phyloP scores from a whole-genome alignment of 225 moss, liverwort and hornwort genomes.

The Physcomitrellopsis africana region DNA sequence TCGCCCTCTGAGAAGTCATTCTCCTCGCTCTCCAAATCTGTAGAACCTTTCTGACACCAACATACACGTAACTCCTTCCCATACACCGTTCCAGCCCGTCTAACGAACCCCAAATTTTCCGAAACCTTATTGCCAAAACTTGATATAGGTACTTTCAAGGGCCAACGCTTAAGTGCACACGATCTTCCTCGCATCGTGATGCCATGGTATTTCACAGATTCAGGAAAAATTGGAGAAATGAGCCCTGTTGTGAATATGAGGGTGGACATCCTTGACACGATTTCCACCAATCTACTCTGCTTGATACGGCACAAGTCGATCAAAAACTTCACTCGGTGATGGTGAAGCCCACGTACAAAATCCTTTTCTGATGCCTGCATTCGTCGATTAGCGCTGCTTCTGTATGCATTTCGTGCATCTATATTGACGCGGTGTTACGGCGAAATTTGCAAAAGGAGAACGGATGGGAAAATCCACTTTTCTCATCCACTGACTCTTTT shows the following conservation, averaged over 20 bases:
- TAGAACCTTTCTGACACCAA: slow-evolving; percentile 34
- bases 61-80: slow-evolving; percentile 22
- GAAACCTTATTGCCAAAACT: neutral
- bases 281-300: slow-evolving; percentile 1
- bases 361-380: too few relatives aligned
- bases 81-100: neutral
- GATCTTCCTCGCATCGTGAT: slow-evolving; percentile 4
- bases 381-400: too few relatives aligned
- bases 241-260: neutral
- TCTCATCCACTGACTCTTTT: neutral
- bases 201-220: neutral
- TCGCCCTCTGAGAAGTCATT: slow-evolving; percentile 23
- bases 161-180: neutral
- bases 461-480: slow-evolving; percentile 12
- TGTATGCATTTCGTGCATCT: neutral
- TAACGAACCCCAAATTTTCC: slow-evolving; percentile 9
- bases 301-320: neutral
- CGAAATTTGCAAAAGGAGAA: neutral
- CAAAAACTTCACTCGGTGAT: neutral
- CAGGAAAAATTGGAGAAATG: neutral
- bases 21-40: slow-evolving; percentile 20
- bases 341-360: too few relatives aligned
- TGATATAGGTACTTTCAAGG: neutral
- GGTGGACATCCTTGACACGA: slow-evolving; percentile 22
- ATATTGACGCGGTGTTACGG: neutral